Base-by-base conservation (phyloP, 192 early-diverging fungal genomes). In the Backusella parvicylindrica region DNA sequence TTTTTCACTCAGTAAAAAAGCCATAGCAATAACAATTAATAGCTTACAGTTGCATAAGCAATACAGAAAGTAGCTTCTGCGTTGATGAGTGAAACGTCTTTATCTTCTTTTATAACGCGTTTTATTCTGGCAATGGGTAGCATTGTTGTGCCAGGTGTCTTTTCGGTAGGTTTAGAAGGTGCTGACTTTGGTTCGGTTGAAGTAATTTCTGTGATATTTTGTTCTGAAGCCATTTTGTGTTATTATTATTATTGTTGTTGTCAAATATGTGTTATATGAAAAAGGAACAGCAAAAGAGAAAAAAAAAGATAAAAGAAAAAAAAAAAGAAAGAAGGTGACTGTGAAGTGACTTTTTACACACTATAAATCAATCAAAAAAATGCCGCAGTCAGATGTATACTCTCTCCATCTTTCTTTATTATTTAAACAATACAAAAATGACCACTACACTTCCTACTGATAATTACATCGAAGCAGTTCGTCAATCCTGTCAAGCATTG, bases 61-160 rank as follows among this genome's bases (percentile, higher is more conserved):
- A 93, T 89, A 66, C 91, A 74, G 47, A 91, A 91, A 26, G 89
- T 84, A 13, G 89, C 87, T 35, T 93, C 92, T 12, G 89, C 81
- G 63, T 88, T 90, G 79, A 90, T 88, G 26, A 89, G 83, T 36
- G 82, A 83, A 2, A 93, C 85, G 68, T 93, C 92, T 77, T 90
- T 89, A 77, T 93, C 92, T 72, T 91, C 88, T 72, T 92, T 93
- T 76, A 93, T 89, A 71, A 93, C 91, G 16, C 90, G 84, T 49
- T 90, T 87, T 35, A 92, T 86, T 67, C 92, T 85, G 18, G 92
- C 90, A 8, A 87, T 81, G 1, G 92, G 92, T 67, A 93, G 70
- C 31, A 80, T 80, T 3, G 86, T 85, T 9, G 78, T 75, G 33
- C 91, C 92, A 5, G 89, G 77, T 12, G 65, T 43, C 32, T 72